Evolutionary conservation across 345 rosid species (phyloP).

Genomic region (Eucalyptus erythrocorys): DNA sequence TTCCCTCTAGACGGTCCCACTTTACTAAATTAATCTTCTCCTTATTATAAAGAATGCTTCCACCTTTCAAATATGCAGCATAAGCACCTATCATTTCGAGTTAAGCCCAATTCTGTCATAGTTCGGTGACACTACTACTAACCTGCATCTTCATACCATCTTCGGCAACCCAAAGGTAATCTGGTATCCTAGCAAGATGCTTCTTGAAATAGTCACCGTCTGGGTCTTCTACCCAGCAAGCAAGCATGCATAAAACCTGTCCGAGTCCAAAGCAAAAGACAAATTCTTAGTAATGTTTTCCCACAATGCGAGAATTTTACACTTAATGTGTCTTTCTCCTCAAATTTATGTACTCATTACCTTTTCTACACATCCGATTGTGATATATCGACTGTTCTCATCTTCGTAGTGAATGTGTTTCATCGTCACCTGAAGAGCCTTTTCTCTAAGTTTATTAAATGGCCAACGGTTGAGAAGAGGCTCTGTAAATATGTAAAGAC

Average conservation of each 20-base stretch:
- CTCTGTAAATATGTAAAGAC: constrained; percentile 13
- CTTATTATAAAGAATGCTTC: neutral
- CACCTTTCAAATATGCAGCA: neutral
- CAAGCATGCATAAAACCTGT: constrained; percentile 39
- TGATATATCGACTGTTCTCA: constrained; percentile 22
- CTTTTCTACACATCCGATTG: constrained; percentile 29
- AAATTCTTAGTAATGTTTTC: neutral
- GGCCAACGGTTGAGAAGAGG: constrained; percentile 37
- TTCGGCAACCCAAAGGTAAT: constrained; percentile 54
- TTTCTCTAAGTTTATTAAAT: constrained; percentile 11
- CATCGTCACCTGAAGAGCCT: constrained; percentile 19
- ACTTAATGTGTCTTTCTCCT: neutral
- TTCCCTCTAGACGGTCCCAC: neutral
- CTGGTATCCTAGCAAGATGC: constrained; percentile 40
- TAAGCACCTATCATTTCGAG: neutral
- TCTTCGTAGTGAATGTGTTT: constrained; percentile 30
- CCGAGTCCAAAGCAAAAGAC: neutral
- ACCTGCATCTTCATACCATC: constrained; percentile 69
- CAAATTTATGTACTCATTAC: neutral
- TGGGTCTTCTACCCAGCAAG: constrained; percentile 69
- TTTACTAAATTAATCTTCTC: neutral
- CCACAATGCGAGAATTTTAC: neutral
- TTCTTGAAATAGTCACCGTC: constrained; percentile 35
- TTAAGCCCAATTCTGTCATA: neutral
- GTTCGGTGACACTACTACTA: neutral